Conservation (phyloP, 148 eudicot species). For the Persicaria maculosa region DNA sequence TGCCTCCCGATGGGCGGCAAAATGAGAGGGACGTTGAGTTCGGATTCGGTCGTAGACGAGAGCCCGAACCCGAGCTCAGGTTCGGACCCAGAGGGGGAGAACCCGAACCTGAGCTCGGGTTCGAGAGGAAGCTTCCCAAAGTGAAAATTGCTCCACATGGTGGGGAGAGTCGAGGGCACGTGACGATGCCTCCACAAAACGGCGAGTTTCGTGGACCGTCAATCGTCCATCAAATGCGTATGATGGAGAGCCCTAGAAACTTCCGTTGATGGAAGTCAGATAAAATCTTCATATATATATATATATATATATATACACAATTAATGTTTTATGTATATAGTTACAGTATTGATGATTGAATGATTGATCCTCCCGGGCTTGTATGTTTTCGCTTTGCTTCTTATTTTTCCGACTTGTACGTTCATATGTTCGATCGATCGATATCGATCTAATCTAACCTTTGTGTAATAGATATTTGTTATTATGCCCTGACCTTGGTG, state of each 20-base stretch:
- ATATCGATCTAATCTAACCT: no score
- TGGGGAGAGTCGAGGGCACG: constrained; percentile 1
- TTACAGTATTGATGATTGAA: no score
- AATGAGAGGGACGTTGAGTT: not conserved
- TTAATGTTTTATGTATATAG: no score
- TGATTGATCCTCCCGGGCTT: no score
- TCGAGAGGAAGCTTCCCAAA: constrained; percentile 12
- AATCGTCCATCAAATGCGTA: not conserved
- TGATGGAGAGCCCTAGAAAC: constrained; percentile 11
- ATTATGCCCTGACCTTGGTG: no score
- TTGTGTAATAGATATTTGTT: no score
- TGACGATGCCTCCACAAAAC: not conserved
- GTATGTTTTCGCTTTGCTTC: no score
- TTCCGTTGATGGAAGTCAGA: not conserved
- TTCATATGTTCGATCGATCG: no score
- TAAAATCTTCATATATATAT: not conserved
- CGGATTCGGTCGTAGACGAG: no score
- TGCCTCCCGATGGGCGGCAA: not conserved
- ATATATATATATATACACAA: no score
- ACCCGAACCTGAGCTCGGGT: not conserved
- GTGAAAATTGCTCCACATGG: not conserved
- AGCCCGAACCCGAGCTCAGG: not conserved
- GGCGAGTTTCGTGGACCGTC: not conserved
- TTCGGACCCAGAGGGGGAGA: not conserved
- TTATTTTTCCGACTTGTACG: no score